These are phyloP conservation scores for Adansonia digitata DNA, from an alignment of 345 rosid species.

Conservation along the genomic window DNA sequence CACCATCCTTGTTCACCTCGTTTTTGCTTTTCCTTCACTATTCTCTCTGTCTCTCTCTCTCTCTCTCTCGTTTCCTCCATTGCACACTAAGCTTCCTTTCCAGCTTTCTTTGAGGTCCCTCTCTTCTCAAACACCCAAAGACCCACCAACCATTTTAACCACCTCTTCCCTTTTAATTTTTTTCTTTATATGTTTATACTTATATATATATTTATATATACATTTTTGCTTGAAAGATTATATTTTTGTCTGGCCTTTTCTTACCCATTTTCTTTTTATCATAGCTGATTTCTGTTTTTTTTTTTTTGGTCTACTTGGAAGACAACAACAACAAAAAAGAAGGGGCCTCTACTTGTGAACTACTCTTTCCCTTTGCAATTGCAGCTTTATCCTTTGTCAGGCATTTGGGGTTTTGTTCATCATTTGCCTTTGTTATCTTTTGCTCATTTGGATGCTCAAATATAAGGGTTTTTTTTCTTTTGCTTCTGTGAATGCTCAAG, in stretches of 20 bases:
- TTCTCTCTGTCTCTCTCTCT: constrained; percentile 28
- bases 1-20: constrained; percentile 16
- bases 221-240: constrained; percentile 32
- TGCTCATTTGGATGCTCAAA: constrained; percentile 36
- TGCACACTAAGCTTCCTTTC: constrained; percentile 81
- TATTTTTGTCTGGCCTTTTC: constrained; percentile 35
- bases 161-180: constrained; percentile 8
- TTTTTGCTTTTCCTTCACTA: constrained; percentile 45
- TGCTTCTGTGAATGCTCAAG: constrained; percentile 40
- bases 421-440: constrained; percentile 32
- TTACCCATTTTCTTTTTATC: constrained; percentile 24
- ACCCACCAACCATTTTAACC: constrained; percentile 58
- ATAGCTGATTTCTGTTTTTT: constrained; percentile 1
- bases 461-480: constrained; percentile 24
- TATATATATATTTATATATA: neutral
- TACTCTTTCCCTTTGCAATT: constrained; percentile 27
- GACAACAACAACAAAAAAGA: neutral
- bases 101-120: constrained; percentile 29
- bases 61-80: constrained; percentile 60
- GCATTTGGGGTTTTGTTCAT: constrained; percentile 28
- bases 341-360: constrained; percentile 30
- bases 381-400: constrained; percentile 8
- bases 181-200: neutral
- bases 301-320: constrained; percentile 24
- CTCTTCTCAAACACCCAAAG: constrained; percentile 15